These are phyloP conservation scores for Phytophthora tubulina DNA, from an alignment of 352 stramenopile species.

Conservation along the genomic window DNA sequence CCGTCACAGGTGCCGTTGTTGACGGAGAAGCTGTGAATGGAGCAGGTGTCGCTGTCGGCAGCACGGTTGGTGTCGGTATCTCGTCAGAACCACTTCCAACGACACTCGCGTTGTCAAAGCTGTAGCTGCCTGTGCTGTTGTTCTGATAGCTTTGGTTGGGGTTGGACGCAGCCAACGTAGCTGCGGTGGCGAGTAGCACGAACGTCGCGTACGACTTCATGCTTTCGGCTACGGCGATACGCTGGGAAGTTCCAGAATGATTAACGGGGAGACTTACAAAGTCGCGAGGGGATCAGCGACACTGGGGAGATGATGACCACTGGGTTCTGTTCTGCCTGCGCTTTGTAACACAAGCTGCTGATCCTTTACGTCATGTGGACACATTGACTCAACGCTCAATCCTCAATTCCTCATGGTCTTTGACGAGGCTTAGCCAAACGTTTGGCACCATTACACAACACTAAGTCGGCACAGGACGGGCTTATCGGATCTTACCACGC, in stretches of 20 bases:
- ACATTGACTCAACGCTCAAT: not conserved
- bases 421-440: too few relatives aligned
- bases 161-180: conserved; percentile 9
- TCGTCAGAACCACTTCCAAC: conserved; percentile 9
- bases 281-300: conserved; percentile 1
- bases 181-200: conserved; percentile 16
- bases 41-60: conserved; percentile 25
- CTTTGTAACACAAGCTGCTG: conserved; percentile 14
- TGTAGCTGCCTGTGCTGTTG: conserved; percentile 14
- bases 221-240: not conserved
- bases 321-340: conserved; percentile 4
- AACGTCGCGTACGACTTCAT: conserved; percentile 28
- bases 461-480: not conserved
- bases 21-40: conserved; percentile 13
- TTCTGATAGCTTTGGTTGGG: conserved; percentile 16
- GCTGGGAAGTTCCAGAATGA: conserved; percentile 21
- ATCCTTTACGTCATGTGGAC: conserved; percentile 22
- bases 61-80: conserved; percentile 6
- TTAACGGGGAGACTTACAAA: not conserved
- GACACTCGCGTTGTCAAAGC: conserved; percentile 7
- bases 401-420: not conserved
- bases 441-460: not conserved
- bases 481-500: too few relatives aligned
- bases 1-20: conserved; percentile 6
- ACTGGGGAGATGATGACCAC: not conserved